phyloP scores from a whole-genome alignment of 108 stramenopile species.

The Cylindrotheca fusiformis region DNA sequence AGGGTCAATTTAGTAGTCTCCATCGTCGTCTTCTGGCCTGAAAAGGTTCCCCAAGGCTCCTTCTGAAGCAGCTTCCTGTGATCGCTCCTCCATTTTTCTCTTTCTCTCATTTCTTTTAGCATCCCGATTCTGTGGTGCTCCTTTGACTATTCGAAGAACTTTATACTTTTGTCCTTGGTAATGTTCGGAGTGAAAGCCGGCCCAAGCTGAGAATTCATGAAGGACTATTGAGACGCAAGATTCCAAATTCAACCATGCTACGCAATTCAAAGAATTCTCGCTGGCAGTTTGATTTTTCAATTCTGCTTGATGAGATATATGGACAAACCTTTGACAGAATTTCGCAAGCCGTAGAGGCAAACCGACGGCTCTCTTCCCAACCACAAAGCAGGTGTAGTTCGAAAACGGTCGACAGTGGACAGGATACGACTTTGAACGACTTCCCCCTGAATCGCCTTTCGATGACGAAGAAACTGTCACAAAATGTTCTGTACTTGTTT shows the following conservation, averaged over 20 bases:
- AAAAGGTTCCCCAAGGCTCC: not conserved
- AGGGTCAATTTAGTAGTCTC: conserved; percentile 14
- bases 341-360: conserved; percentile 55
- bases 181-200: conserved; percentile 33
- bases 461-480: not conserved
- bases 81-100: not conserved
- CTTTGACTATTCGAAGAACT: conserved; percentile 23
- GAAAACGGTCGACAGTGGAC: conserved; percentile 16
- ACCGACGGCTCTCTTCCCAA: conserved; percentile 37
- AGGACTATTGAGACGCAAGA: conserved; percentile 66
- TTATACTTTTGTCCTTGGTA: conserved; percentile 57
- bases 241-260: conserved; percentile 50
- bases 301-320: conserved; percentile 55
- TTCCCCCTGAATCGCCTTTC: not conserved
- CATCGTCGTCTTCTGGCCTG: not conserved
- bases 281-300: conserved; percentile 11
- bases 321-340: conserved; percentile 64
- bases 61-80: conserved; percentile 8
- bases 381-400: conserved; percentile 15
- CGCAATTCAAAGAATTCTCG: not conserved
- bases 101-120: conserved; percentile 20
- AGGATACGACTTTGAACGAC: conserved; percentile 10
- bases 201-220: conserved; percentile 68
- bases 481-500: not conserved
- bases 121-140: conserved; percentile 4